Percentiles rank a stretch among this genome's conserved stretches.
Evolutionary conservation across 179 eudicot genomes (phyloP).

Genomic region (Heliamphora pulchella): DNA sequence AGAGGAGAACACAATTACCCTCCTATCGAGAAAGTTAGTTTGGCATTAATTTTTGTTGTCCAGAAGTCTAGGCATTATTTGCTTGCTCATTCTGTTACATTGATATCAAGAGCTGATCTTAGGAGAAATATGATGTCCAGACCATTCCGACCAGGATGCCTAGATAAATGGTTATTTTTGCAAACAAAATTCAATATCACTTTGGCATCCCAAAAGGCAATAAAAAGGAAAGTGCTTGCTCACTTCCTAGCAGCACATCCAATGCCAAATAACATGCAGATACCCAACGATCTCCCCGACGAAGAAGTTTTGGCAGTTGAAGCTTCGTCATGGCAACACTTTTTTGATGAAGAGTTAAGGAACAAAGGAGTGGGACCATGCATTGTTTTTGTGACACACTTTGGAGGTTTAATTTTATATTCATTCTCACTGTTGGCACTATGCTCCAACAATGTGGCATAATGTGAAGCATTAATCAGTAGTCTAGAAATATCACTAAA

Average conservation of each 20-base stretch:
- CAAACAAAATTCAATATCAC: background rate
- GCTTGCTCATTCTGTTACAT: background rate
- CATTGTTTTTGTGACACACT: background rate
- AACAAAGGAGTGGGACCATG: background rate
- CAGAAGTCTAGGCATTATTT: background rate
- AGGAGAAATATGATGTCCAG: background rate
- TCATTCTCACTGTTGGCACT: background rate
- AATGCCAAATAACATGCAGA: background rate
- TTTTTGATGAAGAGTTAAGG: background rate
- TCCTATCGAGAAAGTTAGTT: background rate
- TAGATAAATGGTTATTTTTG: background rate
- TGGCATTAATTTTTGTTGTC: background rate
- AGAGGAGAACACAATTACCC: background rate
- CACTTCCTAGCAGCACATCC: background rate
- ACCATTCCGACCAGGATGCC: background rate
- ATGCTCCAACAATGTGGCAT: background rate
- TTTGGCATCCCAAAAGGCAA: background rate
- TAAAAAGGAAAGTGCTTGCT: background rate
- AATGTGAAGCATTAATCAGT: background rate
- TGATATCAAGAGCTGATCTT: background rate
- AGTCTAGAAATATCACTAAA: slow-evolving; percentile 8
- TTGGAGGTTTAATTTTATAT: background rate
- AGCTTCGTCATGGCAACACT: background rate
- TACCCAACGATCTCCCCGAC: background rate
- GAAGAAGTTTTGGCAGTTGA: background rate